Conservation (phyloP, 208 protist genomes). For the Acanthamoeba sp. region DNA sequence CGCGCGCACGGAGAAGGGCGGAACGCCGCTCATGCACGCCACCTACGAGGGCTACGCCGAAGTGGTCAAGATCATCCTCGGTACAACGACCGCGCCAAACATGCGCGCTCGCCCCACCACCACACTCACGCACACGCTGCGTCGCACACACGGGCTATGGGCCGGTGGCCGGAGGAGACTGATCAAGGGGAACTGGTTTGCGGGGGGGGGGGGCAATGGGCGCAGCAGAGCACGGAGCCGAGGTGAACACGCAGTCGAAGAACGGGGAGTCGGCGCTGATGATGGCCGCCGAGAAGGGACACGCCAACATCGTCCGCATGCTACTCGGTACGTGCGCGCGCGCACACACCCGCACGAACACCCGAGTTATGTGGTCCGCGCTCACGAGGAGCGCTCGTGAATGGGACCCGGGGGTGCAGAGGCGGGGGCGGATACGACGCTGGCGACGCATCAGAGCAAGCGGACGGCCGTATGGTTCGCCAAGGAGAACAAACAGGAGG, state of each 20-base stretch:
- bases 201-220: no score
- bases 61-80: background rate
- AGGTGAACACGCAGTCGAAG: constrained; percentile 7
- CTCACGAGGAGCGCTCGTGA: background rate
- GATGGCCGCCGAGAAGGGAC: constrained; percentile 44
- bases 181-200: no score
- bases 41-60: constrained; percentile 33
- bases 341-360: background rate
- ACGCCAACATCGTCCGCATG: constrained; percentile 33
- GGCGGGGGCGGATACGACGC: background rate
- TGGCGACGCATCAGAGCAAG: constrained; percentile 32
- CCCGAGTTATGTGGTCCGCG: no score
- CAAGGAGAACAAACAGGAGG: constrained; percentile 34
- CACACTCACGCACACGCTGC: no score
- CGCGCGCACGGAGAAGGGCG: constrained; percentile 11
- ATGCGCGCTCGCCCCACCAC: no score
- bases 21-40: constrained; percentile 36
- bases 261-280: constrained; percentile 29
- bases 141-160: no score
- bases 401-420: background rate
- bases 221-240: constrained; percentile 2
- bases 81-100: no score
- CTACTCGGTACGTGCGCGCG: background rate
- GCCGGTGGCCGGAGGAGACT: no score
- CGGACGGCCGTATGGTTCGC: constrained; percentile 17